phyloP scores from a whole-genome alignment of 805 yeast species.

The Torulaspora indica region DNA sequence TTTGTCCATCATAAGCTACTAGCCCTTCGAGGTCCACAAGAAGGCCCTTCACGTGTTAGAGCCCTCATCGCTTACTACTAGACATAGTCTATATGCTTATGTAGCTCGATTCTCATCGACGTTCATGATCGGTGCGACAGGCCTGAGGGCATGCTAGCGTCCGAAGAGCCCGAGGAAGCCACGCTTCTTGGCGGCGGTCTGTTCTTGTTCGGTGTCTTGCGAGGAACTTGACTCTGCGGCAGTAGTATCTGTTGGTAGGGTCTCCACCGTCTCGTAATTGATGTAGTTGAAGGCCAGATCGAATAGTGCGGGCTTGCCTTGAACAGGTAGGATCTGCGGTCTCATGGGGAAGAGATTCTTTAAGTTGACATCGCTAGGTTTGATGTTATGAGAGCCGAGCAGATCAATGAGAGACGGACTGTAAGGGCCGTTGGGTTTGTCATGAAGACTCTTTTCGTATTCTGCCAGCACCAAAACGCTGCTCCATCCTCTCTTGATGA shows the following conservation, averaged over 20 bases:
- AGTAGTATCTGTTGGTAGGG: slow-evolving; percentile 12
- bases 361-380: slow-evolving; percentile 22
- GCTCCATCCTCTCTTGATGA: slow-evolving; percentile 37
- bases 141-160: slow-evolving; percentile 30
- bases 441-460: slow-evolving; percentile 26
- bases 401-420: slow-evolving; percentile 41
- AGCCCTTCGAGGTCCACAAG: neutral
- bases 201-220: slow-evolving; percentile 19
- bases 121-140: neutral
- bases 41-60: neutral
- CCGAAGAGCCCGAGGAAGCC: slow-evolving; percentile 77
- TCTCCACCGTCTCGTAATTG: slow-evolving; percentile 38
- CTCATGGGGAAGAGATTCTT: slow-evolving; percentile 31
- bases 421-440: slow-evolving; percentile 10
- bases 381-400: slow-evolving; percentile 17
- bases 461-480: slow-evolving; percentile 37
- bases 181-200: slow-evolving; percentile 45
- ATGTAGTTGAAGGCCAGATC: slow-evolving; percentile 87
- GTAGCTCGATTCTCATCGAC: neutral
- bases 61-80: neutral
- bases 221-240: slow-evolving; percentile 3
- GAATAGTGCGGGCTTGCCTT: slow-evolving; percentile 83
- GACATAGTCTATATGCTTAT: slow-evolving; percentile 3
- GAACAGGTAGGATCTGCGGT: slow-evolving; percentile 53
- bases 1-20: neutral